Evolutionary conservation across 2,329 filamentous ascomycete species (phyloP), one percentile per base, ranked within the genome.

Genomic region (Bertia moriformis): DNA sequence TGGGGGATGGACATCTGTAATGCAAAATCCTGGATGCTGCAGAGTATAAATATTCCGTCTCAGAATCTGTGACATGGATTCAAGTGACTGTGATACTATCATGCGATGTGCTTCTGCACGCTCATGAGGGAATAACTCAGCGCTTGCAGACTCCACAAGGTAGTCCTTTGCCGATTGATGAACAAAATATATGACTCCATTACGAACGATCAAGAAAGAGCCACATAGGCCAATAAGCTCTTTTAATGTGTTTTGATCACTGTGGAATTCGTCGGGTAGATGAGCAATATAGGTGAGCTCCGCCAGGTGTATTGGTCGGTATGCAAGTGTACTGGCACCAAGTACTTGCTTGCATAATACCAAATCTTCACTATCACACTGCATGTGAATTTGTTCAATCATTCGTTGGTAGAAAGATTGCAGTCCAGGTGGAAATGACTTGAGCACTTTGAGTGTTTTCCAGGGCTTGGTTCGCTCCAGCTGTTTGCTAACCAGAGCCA

Each of bases 161-260:
- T 33, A 53, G 4, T 53, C 50, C 32, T 53, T 48, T 4, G 49
- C 51, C 4, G 51, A 55, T 32, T 52, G 48, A 38, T 56, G 52
- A 4, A 56, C 42, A 5, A 53, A 47, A 10, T 36, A 44, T 5
- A 53, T 42, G 4, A 40, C 46, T 3, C 30, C 3, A 18, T 40
- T 29, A 4, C 39, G 42, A 3, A 12, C 32, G 7, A 53, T 46
- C 3, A 55, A 35, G 30, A 53, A 51, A 12, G 49, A 53, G 27
- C 49, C 48, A 41, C 50, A 53, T 14, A 44, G 37, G 4, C 20
- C 37, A 14, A 54, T 42, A 14, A 49, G 40, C 19, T 43, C 36
- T 13, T 50, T 40, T 13, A 37, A 18, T 1, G 35, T 15, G 15
- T 27, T 30, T 14, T 39, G 36, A 37, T 40, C 15, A 14, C 13